Conservation (phyloP, 768 basidiomycete genomes). For the Kwoniella dejecticola region DNA sequence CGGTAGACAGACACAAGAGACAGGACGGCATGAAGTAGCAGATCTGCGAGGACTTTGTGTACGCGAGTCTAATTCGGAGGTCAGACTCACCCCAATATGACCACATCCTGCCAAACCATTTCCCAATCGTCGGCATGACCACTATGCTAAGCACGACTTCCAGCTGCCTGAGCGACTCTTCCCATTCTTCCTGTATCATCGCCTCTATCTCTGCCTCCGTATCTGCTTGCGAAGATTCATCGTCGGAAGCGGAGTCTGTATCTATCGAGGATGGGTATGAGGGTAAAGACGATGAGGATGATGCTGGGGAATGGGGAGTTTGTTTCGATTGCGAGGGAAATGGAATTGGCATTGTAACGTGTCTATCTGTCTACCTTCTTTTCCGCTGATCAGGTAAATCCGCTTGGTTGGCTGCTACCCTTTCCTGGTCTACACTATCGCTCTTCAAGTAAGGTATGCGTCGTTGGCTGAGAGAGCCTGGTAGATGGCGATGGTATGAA, state of each 20-base stretch:
- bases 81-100: slow-evolving; percentile 74
- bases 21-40: no score
- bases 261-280: slow-evolving; percentile 56
- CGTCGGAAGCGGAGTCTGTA: slow-evolving; percentile 7
- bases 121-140: slow-evolving; percentile 81
- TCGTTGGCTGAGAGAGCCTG: no score
- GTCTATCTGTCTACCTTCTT: no score
- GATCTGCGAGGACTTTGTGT: background rate
- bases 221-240: slow-evolving; percentile 56
- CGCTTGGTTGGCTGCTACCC: no score
- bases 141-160: slow-evolving; percentile 77
- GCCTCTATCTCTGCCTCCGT: slow-evolving; percentile 59
- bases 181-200: slow-evolving; percentile 84
- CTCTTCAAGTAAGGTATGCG: no score
- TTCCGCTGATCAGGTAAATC: no score
- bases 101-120: slow-evolving; percentile 82
- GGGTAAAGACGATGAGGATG: slow-evolving; percentile 57
- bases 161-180: slow-evolving; percentile 82
- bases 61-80: background rate
- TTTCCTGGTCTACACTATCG: no score
- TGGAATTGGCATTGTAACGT: slow-evolving; percentile 36
- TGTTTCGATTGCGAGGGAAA: slow-evolving; percentile 19
- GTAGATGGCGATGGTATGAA: no score
- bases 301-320: slow-evolving; percentile 19
- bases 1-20: no score